phyloP scores from a whole-genome alignment of 768 basidiomycete species.

The Pulveroboletus ravenelii region DNA sequence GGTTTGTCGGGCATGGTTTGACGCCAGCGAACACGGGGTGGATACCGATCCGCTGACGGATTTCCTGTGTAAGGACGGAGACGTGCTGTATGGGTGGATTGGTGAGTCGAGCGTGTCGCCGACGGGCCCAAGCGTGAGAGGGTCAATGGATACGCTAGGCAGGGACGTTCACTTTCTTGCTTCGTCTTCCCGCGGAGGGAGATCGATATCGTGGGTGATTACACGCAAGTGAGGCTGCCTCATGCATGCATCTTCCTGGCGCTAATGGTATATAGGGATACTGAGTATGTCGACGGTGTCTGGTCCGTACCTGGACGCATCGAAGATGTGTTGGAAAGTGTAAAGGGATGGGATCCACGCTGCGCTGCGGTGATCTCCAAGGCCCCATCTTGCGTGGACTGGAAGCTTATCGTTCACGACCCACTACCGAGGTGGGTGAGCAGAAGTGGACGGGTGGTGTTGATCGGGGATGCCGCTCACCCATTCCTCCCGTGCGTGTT shows the following conservation, averaged over 20 bases:
- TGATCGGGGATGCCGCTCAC: conserved; percentile 31
- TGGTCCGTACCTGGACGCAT: conserved; percentile 21
- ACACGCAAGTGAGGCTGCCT: conserved; percentile 16
- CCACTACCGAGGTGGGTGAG: conserved; percentile 37
- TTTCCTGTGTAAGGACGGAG: conserved; percentile 17
- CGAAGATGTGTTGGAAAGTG: conserved; percentile 20
- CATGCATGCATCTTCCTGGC: not conserved
- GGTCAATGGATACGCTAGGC: not conserved
- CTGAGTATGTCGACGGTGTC: conserved; percentile 17
- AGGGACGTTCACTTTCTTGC: conserved; percentile 22
- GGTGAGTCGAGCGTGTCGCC: conserved; percentile 5
- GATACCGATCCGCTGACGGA: conserved; percentile 20
- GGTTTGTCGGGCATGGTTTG: conserved; percentile 28
- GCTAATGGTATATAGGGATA: conserved; percentile 13
- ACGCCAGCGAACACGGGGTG: conserved; percentile 18
- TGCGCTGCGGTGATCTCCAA: conserved; percentile 21
- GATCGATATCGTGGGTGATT: conserved; percentile 18
- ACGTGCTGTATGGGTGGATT: conserved; percentile 23
- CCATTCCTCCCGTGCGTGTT: conserved; percentile 26
- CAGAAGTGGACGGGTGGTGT: conserved; percentile 15
- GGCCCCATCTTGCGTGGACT: conserved; percentile 32
- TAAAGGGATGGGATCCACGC: conserved; percentile 25
- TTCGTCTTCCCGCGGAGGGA: conserved; percentile 10
- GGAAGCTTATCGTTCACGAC: conserved; percentile 37
- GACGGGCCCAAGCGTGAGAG: not conserved